phyloP scores from a whole-genome alignment of 2,329 filamentous ascomycete species.

The Aspergillus candidus region DNA sequence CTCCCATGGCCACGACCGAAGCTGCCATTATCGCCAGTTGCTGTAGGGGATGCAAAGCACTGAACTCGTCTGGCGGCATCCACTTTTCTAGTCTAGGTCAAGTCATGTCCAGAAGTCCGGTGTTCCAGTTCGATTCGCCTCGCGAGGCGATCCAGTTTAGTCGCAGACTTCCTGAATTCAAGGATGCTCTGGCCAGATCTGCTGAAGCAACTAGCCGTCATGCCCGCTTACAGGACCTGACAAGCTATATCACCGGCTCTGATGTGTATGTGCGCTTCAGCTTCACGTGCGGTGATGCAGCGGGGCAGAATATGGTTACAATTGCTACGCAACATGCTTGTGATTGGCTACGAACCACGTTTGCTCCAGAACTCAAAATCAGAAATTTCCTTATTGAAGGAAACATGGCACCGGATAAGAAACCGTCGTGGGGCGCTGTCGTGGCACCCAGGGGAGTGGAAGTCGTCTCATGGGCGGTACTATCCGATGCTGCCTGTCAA shows the following conservation, averaged over 20 bases:
- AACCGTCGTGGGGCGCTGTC: constrained; percentile 20
- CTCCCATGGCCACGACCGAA: constrained; percentile 26
- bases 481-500: constrained; percentile 14
- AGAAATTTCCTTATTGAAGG: constrained; percentile 14
- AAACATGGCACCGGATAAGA: constrained; percentile 22
- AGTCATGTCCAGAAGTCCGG: constrained; percentile 18
- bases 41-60: constrained; percentile 24
- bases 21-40: constrained; percentile 25
- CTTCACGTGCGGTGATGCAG: constrained; percentile 23
- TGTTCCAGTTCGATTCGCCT: constrained; percentile 18
- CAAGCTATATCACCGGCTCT: constrained; percentile 16
- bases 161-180: neutral
- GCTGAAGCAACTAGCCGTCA: constrained; percentile 6
- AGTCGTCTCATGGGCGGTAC: constrained; percentile 21
- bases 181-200: neutral
- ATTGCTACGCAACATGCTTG: constrained; percentile 24
- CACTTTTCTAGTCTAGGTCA: constrained; percentile 17
- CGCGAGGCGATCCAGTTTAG: constrained; percentile 16
- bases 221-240: constrained; percentile 5
- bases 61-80: constrained; percentile 14
- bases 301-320: constrained; percentile 28
- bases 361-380: neutral
- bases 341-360: constrained; percentile 1
- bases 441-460: constrained; percentile 17
- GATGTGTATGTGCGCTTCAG: constrained; percentile 19